Evolutionary conservation across 164 flowering plant genomes (phyloP), one percentile per base, ranked within the genome.

Genomic region (Umbellularia californica): DNA sequence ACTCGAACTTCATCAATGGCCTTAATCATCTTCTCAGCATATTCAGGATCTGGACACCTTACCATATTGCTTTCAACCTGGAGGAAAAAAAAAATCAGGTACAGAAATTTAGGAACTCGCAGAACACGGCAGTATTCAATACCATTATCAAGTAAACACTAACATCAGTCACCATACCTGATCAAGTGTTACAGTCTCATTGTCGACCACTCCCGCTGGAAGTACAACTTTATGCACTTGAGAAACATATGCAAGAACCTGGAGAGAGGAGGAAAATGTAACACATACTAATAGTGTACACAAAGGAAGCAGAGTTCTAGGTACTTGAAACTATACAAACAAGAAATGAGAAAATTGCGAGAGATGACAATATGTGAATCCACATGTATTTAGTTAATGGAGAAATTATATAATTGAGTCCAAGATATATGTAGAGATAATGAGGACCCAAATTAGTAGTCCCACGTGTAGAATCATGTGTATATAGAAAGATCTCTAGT

Each of bases 201-300:
- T 84, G 81, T 93, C 90, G 60, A 96, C 90, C 71, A 84, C 63
- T 71, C 81, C 88, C 58, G 89, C 97, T 1, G 98, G 93, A 73
- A 96, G 97, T 68, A 90, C 85, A 84, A 96, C 93, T 50, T 90
- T 82, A 86, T 93, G 97, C 24, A 79, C 99, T 88, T 96, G 97
- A 70, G 99, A 95, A 50, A 95, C 99, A 85, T 89, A 95, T 50
- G 97, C 98, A 79, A 96, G 84, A 79, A 96, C 80, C 99, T 96
- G 88, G 66, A 82, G 74, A 71, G 3, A 17, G 0, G 60, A 20
- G n/a, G 60, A 20, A 55, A 55, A 55, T 55, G 5, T 41, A 41
- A 41, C 47, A 41, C 47, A 41, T 41, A 41, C 47, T 41, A 55
- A 14, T 55, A 55, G 60, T 55, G 60, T 17, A 55, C 60, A 55